Evolutionary conservation across 495 filamentous ascomycete species (phyloP).

Genomic region (Lophiotrema nucula): DNA sequence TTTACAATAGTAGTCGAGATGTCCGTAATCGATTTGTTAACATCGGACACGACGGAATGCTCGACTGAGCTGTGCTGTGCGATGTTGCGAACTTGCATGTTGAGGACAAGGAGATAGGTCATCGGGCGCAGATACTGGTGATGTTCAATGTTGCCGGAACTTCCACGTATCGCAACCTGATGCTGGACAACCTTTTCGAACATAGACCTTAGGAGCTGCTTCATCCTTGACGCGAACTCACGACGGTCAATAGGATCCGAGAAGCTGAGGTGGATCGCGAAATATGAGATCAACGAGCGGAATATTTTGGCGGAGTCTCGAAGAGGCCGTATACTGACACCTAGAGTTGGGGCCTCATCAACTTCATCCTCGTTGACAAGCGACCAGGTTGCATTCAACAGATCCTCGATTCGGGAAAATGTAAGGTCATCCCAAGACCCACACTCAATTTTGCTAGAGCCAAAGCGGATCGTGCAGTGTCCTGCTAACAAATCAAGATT

Average conservation of each 20-base stretch:
- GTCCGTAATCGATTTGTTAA: slow-evolving; percentile 5
- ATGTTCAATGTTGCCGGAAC: not conserved
- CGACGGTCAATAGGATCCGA: slow-evolving; percentile 48
- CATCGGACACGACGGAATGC: not conserved
- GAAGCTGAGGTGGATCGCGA: slow-evolving; percentile 52
- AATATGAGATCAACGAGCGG: slow-evolving; percentile 48
- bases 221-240: slow-evolving; percentile 28
- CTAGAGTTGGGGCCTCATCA: not conserved
- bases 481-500: slow-evolving; percentile 40
- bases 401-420: slow-evolving; percentile 11
- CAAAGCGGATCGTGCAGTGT: slow-evolving; percentile 32
- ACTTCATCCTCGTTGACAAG: not conserved
- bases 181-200: not conserved
- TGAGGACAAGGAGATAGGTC: slow-evolving; percentile 32
- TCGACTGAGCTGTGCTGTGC: slow-evolving; percentile 28
- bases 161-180: not conserved
- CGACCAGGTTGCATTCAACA: slow-evolving; percentile 2
- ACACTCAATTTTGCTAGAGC: slow-evolving; percentile 25
- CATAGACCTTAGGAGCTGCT: slow-evolving; percentile 11
- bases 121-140: slow-evolving; percentile 10
- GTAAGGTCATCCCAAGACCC: slow-evolving; percentile 40
- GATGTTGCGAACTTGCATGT: slow-evolving; percentile 29
- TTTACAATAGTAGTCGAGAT: slow-evolving; percentile 16
- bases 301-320: slow-evolving; percentile 14
- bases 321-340: no score